Evolutionary conservation across 2,329 filamentous ascomycete species (phyloP).

Genomic region (Aschersonia sp.): DNA sequence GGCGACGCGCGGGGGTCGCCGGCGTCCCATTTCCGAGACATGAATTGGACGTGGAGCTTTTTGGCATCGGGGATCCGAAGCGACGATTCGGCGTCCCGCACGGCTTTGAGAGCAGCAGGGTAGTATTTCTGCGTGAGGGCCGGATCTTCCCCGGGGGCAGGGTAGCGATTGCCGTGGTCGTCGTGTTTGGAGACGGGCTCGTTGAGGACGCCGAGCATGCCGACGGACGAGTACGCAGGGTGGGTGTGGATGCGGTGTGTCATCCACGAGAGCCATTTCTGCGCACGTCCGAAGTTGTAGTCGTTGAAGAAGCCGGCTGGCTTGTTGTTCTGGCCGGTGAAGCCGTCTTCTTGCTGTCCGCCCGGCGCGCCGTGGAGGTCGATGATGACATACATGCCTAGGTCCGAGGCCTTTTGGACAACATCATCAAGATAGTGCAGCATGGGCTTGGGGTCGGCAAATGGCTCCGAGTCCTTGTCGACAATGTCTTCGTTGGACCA

Average conservation of each 20-base stretch:
- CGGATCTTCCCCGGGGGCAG: slow-evolving; percentile 10
- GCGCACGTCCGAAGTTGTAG: slow-evolving; percentile 40
- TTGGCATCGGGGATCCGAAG: slow-evolving; percentile 7
- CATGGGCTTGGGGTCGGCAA: slow-evolving; percentile 20
- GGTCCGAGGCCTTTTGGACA: slow-evolving; percentile 15
- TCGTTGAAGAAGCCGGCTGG: slow-evolving; percentile 37
- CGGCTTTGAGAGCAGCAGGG: slow-evolving; percentile 9
- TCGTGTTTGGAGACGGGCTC: slow-evolving; percentile 18
- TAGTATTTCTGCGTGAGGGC: slow-evolving; percentile 9
- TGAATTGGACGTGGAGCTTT: slow-evolving; percentile 29
- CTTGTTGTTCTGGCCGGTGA: slow-evolving; percentile 23
- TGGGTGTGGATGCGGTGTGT: slow-evolving; percentile 35
- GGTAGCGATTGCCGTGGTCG: slow-evolving; percentile 6
- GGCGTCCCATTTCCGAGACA: slow-evolving; percentile 36
- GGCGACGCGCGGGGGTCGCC: slow-evolving; percentile 15
- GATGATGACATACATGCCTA: slow-evolving; percentile 18
- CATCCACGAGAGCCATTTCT: slow-evolving; percentile 40
- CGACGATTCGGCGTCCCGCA: slow-evolving; percentile 9
- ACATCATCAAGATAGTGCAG: slow-evolving; percentile 17
- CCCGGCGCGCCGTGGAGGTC: slow-evolving; percentile 30
- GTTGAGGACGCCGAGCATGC: slow-evolving; percentile 44
- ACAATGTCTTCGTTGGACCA: slow-evolving; percentile 36
- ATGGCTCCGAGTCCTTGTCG: slow-evolving; percentile 29
- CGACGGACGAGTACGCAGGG: slow-evolving; percentile 36
- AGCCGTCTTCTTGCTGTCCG: slow-evolving; percentile 26